Conservation (phyloP, 371 early-diverging fungal genomes). For the Mucor mucedo region DNA sequence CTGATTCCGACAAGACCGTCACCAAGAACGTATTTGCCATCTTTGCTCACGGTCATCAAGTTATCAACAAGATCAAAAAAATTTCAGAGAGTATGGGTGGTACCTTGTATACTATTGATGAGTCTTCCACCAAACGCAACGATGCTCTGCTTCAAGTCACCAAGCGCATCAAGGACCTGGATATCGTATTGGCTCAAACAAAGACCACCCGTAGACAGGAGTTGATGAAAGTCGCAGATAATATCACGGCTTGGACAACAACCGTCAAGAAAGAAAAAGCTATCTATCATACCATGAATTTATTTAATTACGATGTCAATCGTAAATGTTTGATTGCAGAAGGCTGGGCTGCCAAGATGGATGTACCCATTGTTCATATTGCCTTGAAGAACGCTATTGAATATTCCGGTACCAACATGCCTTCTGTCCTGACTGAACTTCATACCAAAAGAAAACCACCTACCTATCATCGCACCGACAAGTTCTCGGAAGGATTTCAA, state of each 20-base stretch:
- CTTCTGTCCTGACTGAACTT: constrained; percentile 85
- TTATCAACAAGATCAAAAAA: constrained; percentile 87
- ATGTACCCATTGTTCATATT: constrained; percentile 75
- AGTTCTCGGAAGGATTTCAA: constrained; percentile 97
- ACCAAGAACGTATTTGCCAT: constrained; percentile 95
- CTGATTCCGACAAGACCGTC: constrained; percentile 69
- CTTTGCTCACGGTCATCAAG: constrained; percentile 93
- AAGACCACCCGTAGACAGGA: constrained; percentile 80
- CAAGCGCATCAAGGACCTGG: constrained; percentile 47
- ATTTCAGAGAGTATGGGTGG: constrained; percentile 94
- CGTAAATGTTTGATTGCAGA: constrained; percentile 95
- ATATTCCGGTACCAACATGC: constrained; percentile 73
- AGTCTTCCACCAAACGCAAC: constrained; percentile 76
- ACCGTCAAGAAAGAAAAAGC: constrained; percentile 95
- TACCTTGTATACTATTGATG: constrained; percentile 89
- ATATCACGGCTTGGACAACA: constrained; percentile 81
- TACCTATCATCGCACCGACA: constrained; percentile 95
- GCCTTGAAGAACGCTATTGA: constrained; percentile 77
- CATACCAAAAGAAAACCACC: constrained; percentile 89
- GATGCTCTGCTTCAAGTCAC: constrained; percentile 77
- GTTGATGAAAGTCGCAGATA: constrained; percentile 78
- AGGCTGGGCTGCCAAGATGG: constrained; percentile 93
- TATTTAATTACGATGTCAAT: constrained; percentile 89
- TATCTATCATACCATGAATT: constrained; percentile 92
- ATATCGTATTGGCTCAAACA: constrained; percentile 74